Base-by-base conservation (phyloP, 306 rosid species). In the Prunus mongolica region DNA sequence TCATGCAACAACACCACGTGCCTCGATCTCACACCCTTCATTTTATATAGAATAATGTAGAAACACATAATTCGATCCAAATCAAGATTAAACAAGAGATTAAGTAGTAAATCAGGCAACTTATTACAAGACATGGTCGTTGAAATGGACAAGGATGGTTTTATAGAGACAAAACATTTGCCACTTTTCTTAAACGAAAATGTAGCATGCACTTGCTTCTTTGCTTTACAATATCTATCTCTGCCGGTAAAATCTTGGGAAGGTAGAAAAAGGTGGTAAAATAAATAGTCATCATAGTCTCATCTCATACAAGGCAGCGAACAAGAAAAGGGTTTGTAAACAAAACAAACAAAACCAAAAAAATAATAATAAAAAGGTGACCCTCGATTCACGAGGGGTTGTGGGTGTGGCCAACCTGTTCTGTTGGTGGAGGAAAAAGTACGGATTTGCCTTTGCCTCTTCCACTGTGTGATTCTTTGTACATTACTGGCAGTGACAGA, bases 341-440 rank as follows among this genome's bases (percentile, higher is more conserved):
- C 20, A 54, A 0, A 50, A 50, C 14, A 18, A 14, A 11, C 12
- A 73, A 46, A 15, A 30, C 38, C 3, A 12, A 44, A 6, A 16
- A 32, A 5, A 32, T 4, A 32, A 32, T 32, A 32, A 32, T 32
- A 44, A 83, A 78, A 69, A 83, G 83, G 69, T 78, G 87, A 24
- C 86, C 87, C 97, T 82, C 79, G 85, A 85, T 84, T 89, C 89
- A 84, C 90, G 91, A 89, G 91, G 91, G 85, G 70, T 41, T 79
- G 64, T 64, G 85, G 64, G 25, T 79, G 64, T 71, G 82, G 63
- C 70, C 44, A 38, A 38, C 44, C 58, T 24, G 72, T 64, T 10
- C 2, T 60, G 38, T 25, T 28, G 67, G 67, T 7, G 22, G 51
- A 16, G 6, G 44, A 38, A 27, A 38, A 76, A 79, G 90, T 85